phyloP scores from a whole-genome alignment of 352 stramenopile species.

The Phytopythium montanum region DNA sequence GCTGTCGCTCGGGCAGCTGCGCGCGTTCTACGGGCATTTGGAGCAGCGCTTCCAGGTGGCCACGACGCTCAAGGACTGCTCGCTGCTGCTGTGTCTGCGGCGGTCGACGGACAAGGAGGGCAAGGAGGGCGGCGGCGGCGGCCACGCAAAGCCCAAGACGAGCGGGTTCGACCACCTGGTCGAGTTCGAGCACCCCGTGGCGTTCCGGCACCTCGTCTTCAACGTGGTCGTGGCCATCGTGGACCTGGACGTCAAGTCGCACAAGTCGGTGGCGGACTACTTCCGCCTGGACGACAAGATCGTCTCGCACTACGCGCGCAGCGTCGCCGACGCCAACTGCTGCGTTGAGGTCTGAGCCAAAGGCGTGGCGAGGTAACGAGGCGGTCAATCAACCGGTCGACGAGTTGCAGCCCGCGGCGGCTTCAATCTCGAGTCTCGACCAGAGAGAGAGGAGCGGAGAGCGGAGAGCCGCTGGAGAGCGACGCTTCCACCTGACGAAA shows the following conservation, averaged over 20 bases:
- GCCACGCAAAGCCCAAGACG: constrained; percentile 10
- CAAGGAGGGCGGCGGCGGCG: constrained; percentile 7
- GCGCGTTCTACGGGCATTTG: constrained; percentile 52
- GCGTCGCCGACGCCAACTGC: constrained; percentile 31
- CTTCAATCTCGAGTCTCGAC: not conserved
- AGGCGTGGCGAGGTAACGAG: too few species aligned
- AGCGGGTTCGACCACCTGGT: constrained; percentile 55
- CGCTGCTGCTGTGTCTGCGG: constrained; percentile 66
- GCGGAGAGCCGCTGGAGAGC: not conserved
- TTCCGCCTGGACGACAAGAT: constrained; percentile 81
- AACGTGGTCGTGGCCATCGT: constrained; percentile 82
- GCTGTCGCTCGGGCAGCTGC: constrained; percentile 37
- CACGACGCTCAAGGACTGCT: constrained; percentile 85
- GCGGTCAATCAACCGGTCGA: too few species aligned
- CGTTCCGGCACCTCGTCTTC: constrained; percentile 65
- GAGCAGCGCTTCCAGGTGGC: constrained; percentile 77
- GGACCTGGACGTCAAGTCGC: constrained; percentile 84
- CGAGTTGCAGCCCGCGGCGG: not conserved
- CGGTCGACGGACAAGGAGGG: constrained; percentile 31
- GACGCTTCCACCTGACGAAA: not conserved
- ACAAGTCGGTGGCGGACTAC: constrained; percentile 85
- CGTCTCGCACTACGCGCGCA: constrained; percentile 42
- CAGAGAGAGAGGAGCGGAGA: too few species aligned
- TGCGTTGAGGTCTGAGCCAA: constrained; percentile 43
- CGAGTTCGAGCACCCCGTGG: constrained; percentile 65